Conservation (phyloP, 2,329 filamentous ascomycete genomes). For the Aspergillus chevalieri region DNA sequence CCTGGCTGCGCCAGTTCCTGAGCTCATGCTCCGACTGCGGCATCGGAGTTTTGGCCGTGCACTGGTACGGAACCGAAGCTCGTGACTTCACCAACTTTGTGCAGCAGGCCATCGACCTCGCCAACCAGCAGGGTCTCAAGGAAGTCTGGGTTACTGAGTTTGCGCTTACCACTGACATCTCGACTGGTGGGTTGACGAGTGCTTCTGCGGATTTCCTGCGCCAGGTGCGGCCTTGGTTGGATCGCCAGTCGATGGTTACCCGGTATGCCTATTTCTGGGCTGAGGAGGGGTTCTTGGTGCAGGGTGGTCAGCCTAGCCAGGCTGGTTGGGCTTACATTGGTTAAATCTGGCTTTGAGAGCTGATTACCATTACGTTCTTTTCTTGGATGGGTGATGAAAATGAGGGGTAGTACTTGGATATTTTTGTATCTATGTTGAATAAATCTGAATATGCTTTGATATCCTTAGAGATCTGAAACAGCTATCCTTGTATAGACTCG, state of each 20-base stretch:
- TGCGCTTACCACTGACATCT: conserved; percentile 25
- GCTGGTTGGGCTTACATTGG: conserved; percentile 25
- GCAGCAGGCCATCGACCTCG: conserved; percentile 28
- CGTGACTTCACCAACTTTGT: conserved; percentile 36
- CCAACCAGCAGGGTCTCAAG: conserved; percentile 25
- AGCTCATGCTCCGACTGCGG: conserved; percentile 32
- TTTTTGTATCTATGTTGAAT: too few relatives aligned
- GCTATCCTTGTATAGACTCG: too few relatives aligned
- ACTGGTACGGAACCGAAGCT: conserved; percentile 38
- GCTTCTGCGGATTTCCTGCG: conserved; percentile 30
- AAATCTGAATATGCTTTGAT: too few relatives aligned
- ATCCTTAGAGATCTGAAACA: too few relatives aligned
- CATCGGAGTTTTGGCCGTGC: conserved; percentile 37
- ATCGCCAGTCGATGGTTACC: conserved; percentile 30
- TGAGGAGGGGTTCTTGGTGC: conserved; percentile 28
- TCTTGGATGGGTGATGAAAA: too few relatives aligned
- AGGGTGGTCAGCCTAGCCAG: conserved; percentile 18
- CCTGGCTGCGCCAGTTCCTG: conserved; percentile 39
- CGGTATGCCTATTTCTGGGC: conserved; percentile 41
- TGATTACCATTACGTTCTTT: too few relatives aligned
- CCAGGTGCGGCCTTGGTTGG: conserved; percentile 35
- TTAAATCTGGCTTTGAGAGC: not conserved
- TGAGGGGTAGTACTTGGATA: too few relatives aligned
- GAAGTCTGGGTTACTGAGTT: conserved; percentile 45
- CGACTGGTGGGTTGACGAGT: conserved; percentile 12